Base-by-base conservation (phyloP, 352 stramenopile genomes). In the Globisporangium abappressorium region DNA sequence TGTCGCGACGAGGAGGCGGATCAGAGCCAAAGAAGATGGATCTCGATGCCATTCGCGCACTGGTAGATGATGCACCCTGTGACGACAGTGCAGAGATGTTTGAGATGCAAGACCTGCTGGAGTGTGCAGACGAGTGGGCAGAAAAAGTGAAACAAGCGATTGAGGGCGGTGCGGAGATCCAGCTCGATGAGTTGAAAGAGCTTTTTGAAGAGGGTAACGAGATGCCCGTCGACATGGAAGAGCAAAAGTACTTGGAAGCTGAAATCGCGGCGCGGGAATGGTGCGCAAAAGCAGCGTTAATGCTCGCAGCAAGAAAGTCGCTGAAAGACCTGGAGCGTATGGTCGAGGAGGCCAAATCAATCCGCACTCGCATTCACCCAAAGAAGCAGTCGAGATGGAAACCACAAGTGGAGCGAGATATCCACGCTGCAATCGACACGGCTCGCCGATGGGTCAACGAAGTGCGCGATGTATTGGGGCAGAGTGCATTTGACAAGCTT, bases 171-270 rank as follows among this genome's bases (percentile, higher is more conserved):
- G 77, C 79, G 11, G 84, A 93, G 58, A 85, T 95, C 5, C 70
- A 82, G 1, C 64, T 96, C n/a, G 68, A 80, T 12, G 77, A 81
- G n/a, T 55, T 96, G 26, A 91, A 91, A 43, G 86, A 93, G 9
- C 77, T 95, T 1, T 68, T 90, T 62, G 83, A 93, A 38, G 89
- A 95, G 70, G 87, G 84, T 0, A 84, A 82, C 51, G 85, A 93
- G 9, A 95, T 96, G 73, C 89, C 89, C n/a, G 85, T 96, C 28
- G 72, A 94, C 6, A 95, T 96, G 89, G 89, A 95, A n/a, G 87
- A 94, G 49, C 84, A 91, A 34, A 87, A 86, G 54, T 92, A 75
- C 61, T 68, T 96, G 5, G 81, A 87, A 43, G 89, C 89, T 22
- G 83, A 93, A 66, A 92, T 96, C 55, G 76, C 72, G 36, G 89